Percentiles rank a stretch among this genome's conserved stretches.
These are phyloP conservation scores for Nakaseomyces delphensis DNA, from an alignment of 1,139 yeast genomes.

Conservation along the genomic window DNA sequence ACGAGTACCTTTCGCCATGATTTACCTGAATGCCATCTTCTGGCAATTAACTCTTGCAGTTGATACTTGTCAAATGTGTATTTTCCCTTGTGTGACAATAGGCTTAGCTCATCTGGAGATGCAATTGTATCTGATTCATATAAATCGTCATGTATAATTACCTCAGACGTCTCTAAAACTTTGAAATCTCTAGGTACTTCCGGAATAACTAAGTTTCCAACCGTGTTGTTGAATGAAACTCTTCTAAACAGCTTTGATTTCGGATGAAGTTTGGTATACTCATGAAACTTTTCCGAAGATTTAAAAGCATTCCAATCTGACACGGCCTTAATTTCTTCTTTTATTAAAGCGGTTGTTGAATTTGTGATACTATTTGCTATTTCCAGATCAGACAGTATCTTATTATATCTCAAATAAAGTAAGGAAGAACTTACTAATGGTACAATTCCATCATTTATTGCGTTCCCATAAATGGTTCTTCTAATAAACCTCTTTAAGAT, in stretches of 20 bases:
- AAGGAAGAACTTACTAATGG: slow-evolving; percentile 81
- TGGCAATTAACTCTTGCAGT: slow-evolving; percentile 71
- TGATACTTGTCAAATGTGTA: slow-evolving; percentile 25
- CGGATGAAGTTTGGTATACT: slow-evolving; percentile 22
- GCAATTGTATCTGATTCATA: slow-evolving; percentile 64
- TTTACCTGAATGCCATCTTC: slow-evolving; percentile 76
- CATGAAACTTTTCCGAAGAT: slow-evolving; percentile 32
- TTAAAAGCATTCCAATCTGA: slow-evolving; percentile 13
- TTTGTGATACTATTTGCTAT: slow-evolving; percentile 14
- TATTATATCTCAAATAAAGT: slow-evolving; percentile 60
- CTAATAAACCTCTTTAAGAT: slow-evolving; percentile 53
- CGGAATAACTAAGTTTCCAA: slow-evolving; percentile 5
- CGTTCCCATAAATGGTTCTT: slow-evolving; percentile 39
- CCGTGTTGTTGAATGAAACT: slow-evolving; percentile 24
- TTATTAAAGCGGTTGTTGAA: neutral
- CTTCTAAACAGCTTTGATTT: slow-evolving; percentile 28
- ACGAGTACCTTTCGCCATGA: slow-evolving; percentile 89
- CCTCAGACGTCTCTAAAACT: slow-evolving; percentile 44
- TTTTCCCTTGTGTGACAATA: slow-evolving; percentile 20
- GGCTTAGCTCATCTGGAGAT: slow-evolving; percentile 13
- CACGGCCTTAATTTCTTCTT: neutral
- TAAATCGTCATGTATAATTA: slow-evolving; percentile 71
- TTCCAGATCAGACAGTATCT: slow-evolving; percentile 29
- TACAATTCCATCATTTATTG: slow-evolving; percentile 67
- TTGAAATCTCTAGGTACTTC: slow-evolving; percentile 46